A percentile compares a stretch with the other conserved stretches of the same genome.
These are phyloP conservation scores for Kluyveromyces marxianus DNA, from an alignment of 1,139 yeast species.

Conservation along the genomic window DNA sequence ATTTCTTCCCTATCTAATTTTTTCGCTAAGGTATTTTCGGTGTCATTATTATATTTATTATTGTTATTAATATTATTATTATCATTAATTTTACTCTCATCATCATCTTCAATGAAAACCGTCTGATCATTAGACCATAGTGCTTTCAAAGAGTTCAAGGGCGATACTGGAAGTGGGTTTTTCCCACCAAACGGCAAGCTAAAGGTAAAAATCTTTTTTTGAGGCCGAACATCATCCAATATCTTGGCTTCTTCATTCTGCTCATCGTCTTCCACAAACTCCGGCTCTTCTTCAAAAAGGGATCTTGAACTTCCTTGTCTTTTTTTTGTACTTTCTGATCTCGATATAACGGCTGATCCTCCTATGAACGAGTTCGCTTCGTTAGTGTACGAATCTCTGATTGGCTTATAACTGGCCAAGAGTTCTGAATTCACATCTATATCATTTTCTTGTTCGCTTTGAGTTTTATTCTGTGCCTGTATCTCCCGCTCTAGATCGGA, in stretches of 20 bases:
- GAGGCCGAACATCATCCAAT: constrained; percentile 4
- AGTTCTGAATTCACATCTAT: not conserved
- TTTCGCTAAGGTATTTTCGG: too few species aligned
- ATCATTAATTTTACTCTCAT: constrained; percentile 12
- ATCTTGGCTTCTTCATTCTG: constrained; percentile 9
- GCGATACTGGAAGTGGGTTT: constrained; percentile 18
- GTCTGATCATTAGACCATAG: constrained; percentile 18
- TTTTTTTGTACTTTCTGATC: constrained; percentile 1
- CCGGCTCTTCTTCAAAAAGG: constrained; percentile 10
- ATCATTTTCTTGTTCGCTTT: too few species aligned
- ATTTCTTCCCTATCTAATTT: constrained; percentile 33
- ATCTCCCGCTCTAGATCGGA: not conserved
- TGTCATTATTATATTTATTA: too few species aligned
- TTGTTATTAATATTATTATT: constrained; percentile 14
- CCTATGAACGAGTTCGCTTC: constrained; percentile 22
- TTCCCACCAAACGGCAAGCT: constrained; percentile 39
- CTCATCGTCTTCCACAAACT: constrained; percentile 18
- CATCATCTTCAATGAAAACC: constrained; percentile 31
- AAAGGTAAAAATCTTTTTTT: constrained; percentile 37
- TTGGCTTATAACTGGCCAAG: not conserved
- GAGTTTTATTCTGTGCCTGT: not conserved
- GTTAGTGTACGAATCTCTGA: constrained; percentile 3
- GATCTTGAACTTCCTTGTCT: not conserved
- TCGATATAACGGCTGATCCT: constrained; percentile 18
- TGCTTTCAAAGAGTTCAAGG: constrained; percentile 17